phyloP scores from a whole-genome alignment of 202 grass and related monocot genomes.

The Panicum virgatum region DNA sequence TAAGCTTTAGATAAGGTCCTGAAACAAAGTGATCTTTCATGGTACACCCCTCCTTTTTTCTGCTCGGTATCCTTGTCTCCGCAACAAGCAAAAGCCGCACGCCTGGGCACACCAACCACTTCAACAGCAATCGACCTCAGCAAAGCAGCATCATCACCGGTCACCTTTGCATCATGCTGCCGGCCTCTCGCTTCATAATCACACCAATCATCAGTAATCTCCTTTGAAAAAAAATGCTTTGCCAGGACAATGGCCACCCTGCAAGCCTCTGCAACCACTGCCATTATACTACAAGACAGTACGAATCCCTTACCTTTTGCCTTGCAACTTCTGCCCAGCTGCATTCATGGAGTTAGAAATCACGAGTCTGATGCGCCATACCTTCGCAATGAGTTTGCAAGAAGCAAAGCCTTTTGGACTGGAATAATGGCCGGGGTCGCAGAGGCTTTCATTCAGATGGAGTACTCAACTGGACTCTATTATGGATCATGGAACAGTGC shows the following conservation, averaged over 20 bases:
- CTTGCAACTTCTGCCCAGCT: conserved; percentile 26
- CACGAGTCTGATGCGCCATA: neutral
- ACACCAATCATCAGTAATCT: conserved; percentile 35
- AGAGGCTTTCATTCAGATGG: conserved; percentile 7
- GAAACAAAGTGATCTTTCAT: conserved; percentile 18
- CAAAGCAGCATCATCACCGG: conserved; percentile 9
- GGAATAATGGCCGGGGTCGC: neutral
- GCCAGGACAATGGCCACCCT: conserved; percentile 34
- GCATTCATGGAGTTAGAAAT: conserved; percentile 12
- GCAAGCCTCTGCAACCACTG: conserved; percentile 14
- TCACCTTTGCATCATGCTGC: conserved; percentile 41
- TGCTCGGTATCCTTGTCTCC: conserved; percentile 5
- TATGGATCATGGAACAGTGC: conserved; percentile 17
- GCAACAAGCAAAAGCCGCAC: conserved; percentile 26
- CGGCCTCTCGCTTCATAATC: conserved; percentile 30
- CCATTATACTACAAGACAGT: neutral
- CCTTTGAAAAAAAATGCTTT: neutral
- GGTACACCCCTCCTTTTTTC: neutral
- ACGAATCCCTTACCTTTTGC: neutral
- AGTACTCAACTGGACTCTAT: conserved; percentile 16
- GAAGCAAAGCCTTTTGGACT: conserved; percentile 20
- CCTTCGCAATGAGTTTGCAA: neutral
- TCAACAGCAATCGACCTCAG: neutral
- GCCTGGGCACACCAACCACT: conserved; percentile 40
- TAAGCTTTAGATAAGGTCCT: conserved; percentile 18